Conservation (phyloP, 2,329 filamentous ascomycete genomes). For the Huntiella bhutanensis region DNA sequence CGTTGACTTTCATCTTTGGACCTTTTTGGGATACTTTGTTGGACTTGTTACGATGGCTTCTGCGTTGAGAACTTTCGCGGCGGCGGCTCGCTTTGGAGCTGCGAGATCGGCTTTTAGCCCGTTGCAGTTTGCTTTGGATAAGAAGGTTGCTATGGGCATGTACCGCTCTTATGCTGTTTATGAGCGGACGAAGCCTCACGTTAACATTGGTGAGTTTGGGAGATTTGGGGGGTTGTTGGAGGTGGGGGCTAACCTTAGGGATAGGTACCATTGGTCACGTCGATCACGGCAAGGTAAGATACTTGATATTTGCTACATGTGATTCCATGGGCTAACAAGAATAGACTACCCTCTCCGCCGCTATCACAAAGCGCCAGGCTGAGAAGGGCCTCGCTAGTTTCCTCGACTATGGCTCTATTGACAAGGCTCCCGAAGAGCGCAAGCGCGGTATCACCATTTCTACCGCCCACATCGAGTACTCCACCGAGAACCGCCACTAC, state of each 20-base stretch:
- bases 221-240: background rate
- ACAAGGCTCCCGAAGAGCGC: conserved; percentile 97
- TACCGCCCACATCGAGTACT: conserved; percentile 95
- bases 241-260: conserved; percentile 12
- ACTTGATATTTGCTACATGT: background rate
- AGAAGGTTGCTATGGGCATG: conserved; percentile 45
- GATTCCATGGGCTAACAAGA: background rate
- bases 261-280: conserved; percentile 93
- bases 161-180: conserved; percentile 51
- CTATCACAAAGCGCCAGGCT: conserved; percentile 95
- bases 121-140: conserved; percentile 49
- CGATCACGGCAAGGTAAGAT: conserved; percentile 87
- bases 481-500: conserved; percentile 87
- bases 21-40: conserved; percentile 1
- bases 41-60: conserved; percentile 47
- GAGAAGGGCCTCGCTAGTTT: conserved; percentile 87
- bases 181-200: conserved; percentile 86
- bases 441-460: conserved; percentile 99
- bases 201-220: conserved; percentile 65
- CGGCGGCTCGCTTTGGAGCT: conserved; percentile 61
- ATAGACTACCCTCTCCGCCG: conserved; percentile 91
- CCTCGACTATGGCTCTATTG: conserved; percentile 93
- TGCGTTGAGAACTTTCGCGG: conserved; percentile 58
- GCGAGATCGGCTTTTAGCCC: conserved; percentile 52
- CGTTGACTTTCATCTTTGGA: background rate